phyloP scores from a whole-genome alignment of 768 basidiomycete species.

The Lactifluus echinatus region DNA sequence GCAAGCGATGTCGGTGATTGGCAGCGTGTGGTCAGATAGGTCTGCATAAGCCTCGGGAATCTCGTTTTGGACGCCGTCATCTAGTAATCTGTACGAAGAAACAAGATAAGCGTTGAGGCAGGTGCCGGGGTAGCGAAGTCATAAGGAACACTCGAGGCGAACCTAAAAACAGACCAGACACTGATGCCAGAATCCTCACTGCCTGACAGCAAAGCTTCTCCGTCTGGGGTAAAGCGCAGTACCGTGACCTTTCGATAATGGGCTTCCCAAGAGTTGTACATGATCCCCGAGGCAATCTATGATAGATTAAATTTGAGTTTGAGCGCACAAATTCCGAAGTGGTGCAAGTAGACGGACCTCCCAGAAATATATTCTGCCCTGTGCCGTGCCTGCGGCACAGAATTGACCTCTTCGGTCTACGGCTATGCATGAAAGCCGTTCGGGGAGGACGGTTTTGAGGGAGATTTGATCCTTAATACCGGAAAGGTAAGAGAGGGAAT shows the following conservation, averaged over 20 bases:
- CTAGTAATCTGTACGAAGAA: slow-evolving; percentile 49
- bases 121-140: slow-evolving; percentile 1
- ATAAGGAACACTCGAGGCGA: slow-evolving; percentile 25
- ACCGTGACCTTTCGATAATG: slow-evolving; percentile 88
- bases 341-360: slow-evolving; percentile 51
- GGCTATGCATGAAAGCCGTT: slow-evolving; percentile 76
- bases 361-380: slow-evolving; percentile 92
- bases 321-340: background rate
- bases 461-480: slow-evolving; percentile 74
- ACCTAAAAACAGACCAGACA: slow-evolving; percentile 89
- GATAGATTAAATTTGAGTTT: slow-evolving; percentile 4
- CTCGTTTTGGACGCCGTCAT: slow-evolving; percentile 66
- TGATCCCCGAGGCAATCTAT: slow-evolving; percentile 86
- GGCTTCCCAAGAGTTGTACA: slow-evolving; percentile 88
- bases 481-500: background rate
- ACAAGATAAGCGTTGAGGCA: background rate
- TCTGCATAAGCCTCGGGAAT: slow-evolving; percentile 69
- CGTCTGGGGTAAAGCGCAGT: slow-evolving; percentile 77
- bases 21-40: slow-evolving; percentile 87
- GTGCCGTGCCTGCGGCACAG: slow-evolving; percentile 81
- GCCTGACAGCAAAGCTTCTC: slow-evolving; percentile 70
- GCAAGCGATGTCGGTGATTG: slow-evolving; percentile 72
- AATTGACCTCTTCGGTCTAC: slow-evolving; percentile 64
- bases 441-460: slow-evolving; percentile 79
- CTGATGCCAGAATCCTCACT: slow-evolving; percentile 85